Conservation (phyloP, 2,329 filamentous ascomycete species). For the Curvularia sp. region DNA sequence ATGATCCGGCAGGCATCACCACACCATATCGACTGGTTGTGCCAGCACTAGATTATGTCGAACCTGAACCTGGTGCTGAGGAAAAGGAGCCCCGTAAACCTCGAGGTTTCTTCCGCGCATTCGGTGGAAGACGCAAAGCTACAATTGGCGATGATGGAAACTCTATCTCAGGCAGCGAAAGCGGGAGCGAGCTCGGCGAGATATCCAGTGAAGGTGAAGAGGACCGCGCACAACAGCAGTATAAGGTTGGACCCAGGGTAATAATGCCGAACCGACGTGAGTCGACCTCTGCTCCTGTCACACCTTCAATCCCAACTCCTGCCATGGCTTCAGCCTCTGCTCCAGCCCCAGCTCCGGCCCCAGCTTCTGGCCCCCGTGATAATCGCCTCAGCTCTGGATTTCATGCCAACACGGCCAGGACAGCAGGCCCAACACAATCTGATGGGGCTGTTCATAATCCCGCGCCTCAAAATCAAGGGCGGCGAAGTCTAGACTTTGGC, state of each 20-base stretch:
- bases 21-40: slow-evolving; percentile 86
- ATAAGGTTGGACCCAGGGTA: slow-evolving; percentile 45
- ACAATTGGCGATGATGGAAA: slow-evolving; percentile 46
- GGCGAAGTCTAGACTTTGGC: slow-evolving; percentile 28
- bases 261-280: slow-evolving; percentile 39
- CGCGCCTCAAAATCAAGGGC: slow-evolving; percentile 22
- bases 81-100: slow-evolving; percentile 38
- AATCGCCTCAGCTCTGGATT: slow-evolving; percentile 34
- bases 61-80: slow-evolving; percentile 24
- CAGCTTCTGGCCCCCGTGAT: slow-evolving; percentile 17
- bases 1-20: slow-evolving; percentile 87
- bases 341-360: neutral
- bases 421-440: slow-evolving; percentile 16
- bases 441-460: slow-evolving; percentile 19
- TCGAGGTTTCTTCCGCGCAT: slow-evolving; percentile 37
- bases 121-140: slow-evolving; percentile 31
- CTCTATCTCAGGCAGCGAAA: slow-evolving; percentile 36
- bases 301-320: neutral
- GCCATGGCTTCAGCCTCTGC: neutral
- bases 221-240: slow-evolving; percentile 40
- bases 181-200: slow-evolving; percentile 35
- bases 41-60: slow-evolving; percentile 68
- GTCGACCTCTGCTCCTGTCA: slow-evolving; percentile 24
- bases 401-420: slow-evolving; percentile 33
- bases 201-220: slow-evolving; percentile 43